Base-by-base conservation (phyloP, 306 rosid species). In the Urtica urens region DNA sequence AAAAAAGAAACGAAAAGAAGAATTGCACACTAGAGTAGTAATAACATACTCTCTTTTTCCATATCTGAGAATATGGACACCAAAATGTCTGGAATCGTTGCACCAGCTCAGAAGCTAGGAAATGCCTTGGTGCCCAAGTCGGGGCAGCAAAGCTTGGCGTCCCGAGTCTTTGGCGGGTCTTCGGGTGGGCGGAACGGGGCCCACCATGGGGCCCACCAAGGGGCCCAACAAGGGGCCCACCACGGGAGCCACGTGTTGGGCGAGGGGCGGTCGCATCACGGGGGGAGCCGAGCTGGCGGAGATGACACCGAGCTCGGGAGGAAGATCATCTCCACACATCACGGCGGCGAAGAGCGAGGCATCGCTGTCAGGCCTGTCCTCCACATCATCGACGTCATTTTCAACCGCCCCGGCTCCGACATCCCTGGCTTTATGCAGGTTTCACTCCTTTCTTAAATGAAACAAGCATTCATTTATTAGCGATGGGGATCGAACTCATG, bases 291-390 rank as follows among this genome's bases (percentile, higher is more conserved):
- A 7, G 20, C 49, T 16, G 10, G 26, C 18, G 56, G 56, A 27
- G 42, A 51, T 17, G 56, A 51, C 28, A 19, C 27, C 3, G 56
- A 51, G 42, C 9, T 51, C 41, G 20, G 56, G 5, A 51, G 27
- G 56, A 51, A 16, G 20, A 51, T 51, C 22, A 18, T 25, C 7
- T 40, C 40, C 18, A 51, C 28, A 19, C 56, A 51, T 16, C 49
- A 44, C 5, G 43, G 35, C 11, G 25, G 41, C 22, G 42, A 51
- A 14, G 42, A 51, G 28, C 26, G 42, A 5, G 33, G 31, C 18
- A 8, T 51, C 10, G 17, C 4, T 1, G 26, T 19, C 26, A 51
- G 6, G 56, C 41, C 56, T 25, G 23, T 51, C 22, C 42, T 51
- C 7, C 2, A 33, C 18, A 13, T 51, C 56, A 51, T 51, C 3